phyloP scores from a whole-genome alignment of 345 rosid genomes.

The Eucalyptus camaldulensis region DNA sequence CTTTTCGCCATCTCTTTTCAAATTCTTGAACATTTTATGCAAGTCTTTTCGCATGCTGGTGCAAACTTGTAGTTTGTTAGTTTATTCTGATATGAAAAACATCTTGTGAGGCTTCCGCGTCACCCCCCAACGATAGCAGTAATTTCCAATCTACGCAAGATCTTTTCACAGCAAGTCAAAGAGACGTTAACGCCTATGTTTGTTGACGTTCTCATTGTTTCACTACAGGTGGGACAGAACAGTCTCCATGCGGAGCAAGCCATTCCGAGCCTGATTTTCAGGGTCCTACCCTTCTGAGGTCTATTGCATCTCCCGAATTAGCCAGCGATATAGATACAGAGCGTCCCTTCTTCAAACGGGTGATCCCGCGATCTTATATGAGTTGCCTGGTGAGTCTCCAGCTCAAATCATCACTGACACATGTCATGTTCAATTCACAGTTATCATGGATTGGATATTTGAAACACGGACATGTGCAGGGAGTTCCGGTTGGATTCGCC shows the following conservation, averaged over 20 bases:
- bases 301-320: not conserved
- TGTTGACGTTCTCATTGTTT: not conserved
- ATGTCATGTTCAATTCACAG: not conserved
- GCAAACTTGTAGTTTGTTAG: not conserved
- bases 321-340: not conserved
- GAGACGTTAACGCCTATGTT: not conserved
- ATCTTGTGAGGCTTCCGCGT: not conserved
- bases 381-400: not conserved
- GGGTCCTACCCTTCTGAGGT: not conserved
- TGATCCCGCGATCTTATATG: not conserved
- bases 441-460: not conserved
- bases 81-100: not conserved
- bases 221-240: not conserved
- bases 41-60: not conserved
- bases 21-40: not conserved
- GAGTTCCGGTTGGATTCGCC: not conserved
- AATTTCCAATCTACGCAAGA: not conserved
- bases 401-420: not conserved
- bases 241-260: not conserved
- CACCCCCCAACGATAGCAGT: not conserved
- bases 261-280: not conserved
- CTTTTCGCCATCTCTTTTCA: not conserved
- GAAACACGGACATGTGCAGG: not conserved
- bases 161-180: not conserved
- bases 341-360: not conserved